phyloP scores from a whole-genome alignment of 2,329 filamentous ascomycete genomes.

The Claviceps maximensis region DNA sequence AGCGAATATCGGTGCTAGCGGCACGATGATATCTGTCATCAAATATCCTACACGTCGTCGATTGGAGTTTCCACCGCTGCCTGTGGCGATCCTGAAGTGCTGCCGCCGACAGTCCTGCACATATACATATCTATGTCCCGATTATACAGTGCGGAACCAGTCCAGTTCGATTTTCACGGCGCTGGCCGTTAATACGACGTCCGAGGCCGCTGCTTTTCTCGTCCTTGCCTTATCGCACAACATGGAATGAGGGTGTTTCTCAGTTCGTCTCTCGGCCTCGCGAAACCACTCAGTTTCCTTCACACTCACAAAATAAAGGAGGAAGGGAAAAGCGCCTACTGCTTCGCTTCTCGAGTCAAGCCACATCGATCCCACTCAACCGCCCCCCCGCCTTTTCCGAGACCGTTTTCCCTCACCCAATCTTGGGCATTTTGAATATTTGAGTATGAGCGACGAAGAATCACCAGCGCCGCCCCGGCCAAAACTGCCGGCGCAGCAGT shows the following conservation, averaged over 20 bases:
- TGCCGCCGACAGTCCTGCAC: not conserved
- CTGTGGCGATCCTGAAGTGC: not conserved
- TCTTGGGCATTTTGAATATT: not conserved
- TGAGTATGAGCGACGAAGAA: conserved; percentile 5
- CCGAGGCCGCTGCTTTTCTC: not conserved
- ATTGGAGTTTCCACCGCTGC: not conserved
- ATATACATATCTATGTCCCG: not conserved
- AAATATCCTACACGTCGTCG: not conserved
- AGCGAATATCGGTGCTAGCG: not conserved
- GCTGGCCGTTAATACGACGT: no score
- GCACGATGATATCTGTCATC: not conserved
- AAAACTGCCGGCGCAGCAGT: conserved; percentile 63
- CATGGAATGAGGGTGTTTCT: not conserved
- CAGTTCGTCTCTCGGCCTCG: not conserved
- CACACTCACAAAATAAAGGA: not conserved
- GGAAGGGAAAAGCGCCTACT: not conserved
- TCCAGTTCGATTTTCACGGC: no score
- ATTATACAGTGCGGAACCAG: not conserved
- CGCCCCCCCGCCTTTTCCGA: not conserved
- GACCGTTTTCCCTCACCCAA: not conserved
- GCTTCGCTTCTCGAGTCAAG: not conserved
- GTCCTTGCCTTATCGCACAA: not conserved
- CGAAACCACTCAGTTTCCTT: not conserved
- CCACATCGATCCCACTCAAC: not conserved
- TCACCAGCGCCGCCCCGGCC: conserved; percentile 20